A percentile compares a stretch with the other conserved stretches of the same genome.
Conservation (phyloP, 768 basidiomycete species). For the Tulasnella sp. region DNA sequence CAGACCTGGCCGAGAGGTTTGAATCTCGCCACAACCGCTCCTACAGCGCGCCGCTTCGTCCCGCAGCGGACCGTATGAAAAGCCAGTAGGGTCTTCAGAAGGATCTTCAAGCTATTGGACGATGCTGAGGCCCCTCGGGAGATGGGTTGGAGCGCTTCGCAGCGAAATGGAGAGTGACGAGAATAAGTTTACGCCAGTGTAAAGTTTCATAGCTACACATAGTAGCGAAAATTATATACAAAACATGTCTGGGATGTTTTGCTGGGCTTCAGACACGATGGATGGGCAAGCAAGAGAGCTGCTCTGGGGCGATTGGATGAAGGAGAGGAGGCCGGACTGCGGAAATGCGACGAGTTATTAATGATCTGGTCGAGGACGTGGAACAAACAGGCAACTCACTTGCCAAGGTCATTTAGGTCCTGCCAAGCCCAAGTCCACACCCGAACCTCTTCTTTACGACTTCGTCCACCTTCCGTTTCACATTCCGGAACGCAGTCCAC, state of each 20-base stretch:
- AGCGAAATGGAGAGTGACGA: too few relatives aligned
- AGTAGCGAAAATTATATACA: too few relatives aligned
- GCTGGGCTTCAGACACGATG: too few relatives aligned
- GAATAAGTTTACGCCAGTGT: too few relatives aligned
- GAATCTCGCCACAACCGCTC: background rate
- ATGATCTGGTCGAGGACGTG: background rate
- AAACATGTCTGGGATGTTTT: too few relatives aligned
- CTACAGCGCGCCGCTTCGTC: background rate
- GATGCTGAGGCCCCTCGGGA: too few relatives aligned
- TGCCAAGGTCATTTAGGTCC: background rate
- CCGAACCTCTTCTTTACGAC: conserved; percentile 59
- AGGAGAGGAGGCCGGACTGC: background rate
- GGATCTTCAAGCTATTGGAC: background rate
- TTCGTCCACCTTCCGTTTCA: conserved; percentile 56
- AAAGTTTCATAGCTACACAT: too few relatives aligned
- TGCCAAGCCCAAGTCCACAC: conserved; percentile 35
- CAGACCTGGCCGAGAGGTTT: background rate
- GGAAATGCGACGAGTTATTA: background rate
- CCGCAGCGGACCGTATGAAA: background rate
- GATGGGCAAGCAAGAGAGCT: too few relatives aligned
- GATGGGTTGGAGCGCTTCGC: too few relatives aligned
- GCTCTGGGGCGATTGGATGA: background rate
- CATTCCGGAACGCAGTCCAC: conserved; percentile 69
- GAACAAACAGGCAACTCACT: background rate
- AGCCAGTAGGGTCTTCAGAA: background rate